phyloP scores from a whole-genome alignment of 176 grass and related monocot genomes.

The Themeda triandra region DNA sequence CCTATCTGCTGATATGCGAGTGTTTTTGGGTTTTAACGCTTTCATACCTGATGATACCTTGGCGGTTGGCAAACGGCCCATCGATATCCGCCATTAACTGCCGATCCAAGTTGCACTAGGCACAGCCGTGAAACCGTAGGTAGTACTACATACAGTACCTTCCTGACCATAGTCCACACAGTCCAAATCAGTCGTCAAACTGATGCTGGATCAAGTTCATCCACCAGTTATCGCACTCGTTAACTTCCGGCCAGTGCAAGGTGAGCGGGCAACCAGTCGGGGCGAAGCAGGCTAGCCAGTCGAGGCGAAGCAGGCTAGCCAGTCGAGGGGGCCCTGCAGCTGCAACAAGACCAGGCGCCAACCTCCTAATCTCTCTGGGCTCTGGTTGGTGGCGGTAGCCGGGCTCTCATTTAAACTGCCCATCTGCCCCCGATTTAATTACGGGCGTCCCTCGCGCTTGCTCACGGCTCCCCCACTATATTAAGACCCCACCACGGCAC shows the following conservation, averaged over 20 bases:
- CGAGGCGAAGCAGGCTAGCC: no score
- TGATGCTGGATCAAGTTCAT: no score
- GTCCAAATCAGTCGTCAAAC: no score
- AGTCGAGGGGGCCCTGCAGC: no score
- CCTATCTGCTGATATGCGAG: no score
- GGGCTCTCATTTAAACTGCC: conserved; percentile 66
- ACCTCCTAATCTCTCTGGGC: background rate
- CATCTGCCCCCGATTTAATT: conserved; percentile 58
- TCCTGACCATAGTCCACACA: no score
- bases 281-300: no score
- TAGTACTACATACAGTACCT: no score
- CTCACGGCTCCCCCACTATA: background rate
- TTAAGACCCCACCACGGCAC: conserved; percentile 36
- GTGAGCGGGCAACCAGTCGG: no score
- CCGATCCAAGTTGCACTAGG: background rate
- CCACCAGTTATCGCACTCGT: no score
- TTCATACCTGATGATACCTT: background rate
- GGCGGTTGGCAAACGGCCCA: background rate
- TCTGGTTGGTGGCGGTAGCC: conserved; percentile 70
- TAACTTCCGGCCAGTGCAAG: no score
- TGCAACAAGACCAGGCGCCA: background rate
- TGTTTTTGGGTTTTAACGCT: no score
- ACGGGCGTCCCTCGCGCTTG: background rate
- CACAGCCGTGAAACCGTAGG: background rate
- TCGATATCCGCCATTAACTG: background rate